Base-by-base conservation (phyloP, 345 rosid species). In the Eucalyptus pumila region DNA sequence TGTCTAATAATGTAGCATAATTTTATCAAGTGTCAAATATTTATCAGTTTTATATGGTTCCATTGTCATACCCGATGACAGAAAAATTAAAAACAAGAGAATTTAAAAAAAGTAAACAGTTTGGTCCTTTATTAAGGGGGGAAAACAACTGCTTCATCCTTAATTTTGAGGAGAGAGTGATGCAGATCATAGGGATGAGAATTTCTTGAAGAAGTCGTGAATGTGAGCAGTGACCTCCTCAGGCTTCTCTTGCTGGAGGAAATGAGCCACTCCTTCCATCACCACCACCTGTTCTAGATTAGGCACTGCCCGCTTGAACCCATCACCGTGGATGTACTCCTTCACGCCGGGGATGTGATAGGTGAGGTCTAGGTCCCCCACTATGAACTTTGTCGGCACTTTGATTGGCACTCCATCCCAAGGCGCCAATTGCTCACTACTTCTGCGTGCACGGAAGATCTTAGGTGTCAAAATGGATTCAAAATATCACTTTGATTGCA, bases 211-310 rank as follows among this genome's bases (percentile, higher is more conserved):
- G 94, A 94, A 97, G 86, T 93, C 91, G 19, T 93, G 88, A 88
- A 97, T 95, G 91, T 96, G 97, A 7, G 87, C 87, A 88, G 91
- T 92, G 88, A 96, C 91, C 90, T 96, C 97, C 10, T 93, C 95
- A 0, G 98, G 93, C 91, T 90, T 96, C 93, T 96, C 98, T 90
- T 94, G 95, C 51, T 94, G 93, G 52, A 95, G 89, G 90, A 95
- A 96, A 86, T 96, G 99, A 67, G 93, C 97, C 40, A 80, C 98
- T 86, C 95, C 98, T 94, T 96, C 98, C 96, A 97, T 89, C 40
- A 97, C 95, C 85, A 96, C 95, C 48, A 96, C 93, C 27, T 96
- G 96, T 91, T 96, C 93, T 90, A 97, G 86, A 27, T 92, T 92
- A 8, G 99, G 99, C 62, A 95, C 99, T 4, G 83, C 65, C 87